Evolutionary conservation across 257 asterid genomes (phyloP).

Genomic region (Lycium barbarum): DNA sequence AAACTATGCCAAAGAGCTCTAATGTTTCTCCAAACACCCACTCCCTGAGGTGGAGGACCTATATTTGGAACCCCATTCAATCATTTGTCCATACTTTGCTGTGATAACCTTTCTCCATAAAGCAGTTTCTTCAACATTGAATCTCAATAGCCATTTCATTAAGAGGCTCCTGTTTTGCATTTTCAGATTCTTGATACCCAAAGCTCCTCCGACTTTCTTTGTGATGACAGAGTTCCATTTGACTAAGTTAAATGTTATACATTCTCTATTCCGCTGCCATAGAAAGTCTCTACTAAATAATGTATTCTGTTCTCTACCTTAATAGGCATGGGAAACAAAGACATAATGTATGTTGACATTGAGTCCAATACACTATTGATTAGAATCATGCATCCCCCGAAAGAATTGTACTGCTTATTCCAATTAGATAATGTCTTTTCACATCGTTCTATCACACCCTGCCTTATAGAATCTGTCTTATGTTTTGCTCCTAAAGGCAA

Average conservation of each 20-base stretch:
- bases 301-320: too few relatives aligned
- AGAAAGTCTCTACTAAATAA: neutral
- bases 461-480: neutral
- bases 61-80: neutral
- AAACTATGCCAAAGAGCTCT: neutral
- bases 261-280: slow-evolving; percentile 7
- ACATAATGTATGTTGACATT: too few relatives aligned
- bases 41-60: neutral
- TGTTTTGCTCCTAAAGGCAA: slow-evolving; percentile 2
- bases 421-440: neutral
- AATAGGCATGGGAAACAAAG: too few relatives aligned
- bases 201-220: neutral
- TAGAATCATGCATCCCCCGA: neutral
- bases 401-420: neutral
- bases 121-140: neutral
- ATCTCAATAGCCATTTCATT: slow-evolving; percentile 7
- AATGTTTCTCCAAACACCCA: neutral
- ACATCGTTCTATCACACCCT: neutral
- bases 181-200: neutral
- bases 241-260: neutral
- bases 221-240: neutral
- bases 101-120: neutral
- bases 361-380: too few relatives aligned
- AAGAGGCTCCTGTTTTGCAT: neutral
- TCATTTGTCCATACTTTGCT: neutral